Conservation (phyloP, 805 yeast species). For the Maudiozyma serrabonitensis region DNA sequence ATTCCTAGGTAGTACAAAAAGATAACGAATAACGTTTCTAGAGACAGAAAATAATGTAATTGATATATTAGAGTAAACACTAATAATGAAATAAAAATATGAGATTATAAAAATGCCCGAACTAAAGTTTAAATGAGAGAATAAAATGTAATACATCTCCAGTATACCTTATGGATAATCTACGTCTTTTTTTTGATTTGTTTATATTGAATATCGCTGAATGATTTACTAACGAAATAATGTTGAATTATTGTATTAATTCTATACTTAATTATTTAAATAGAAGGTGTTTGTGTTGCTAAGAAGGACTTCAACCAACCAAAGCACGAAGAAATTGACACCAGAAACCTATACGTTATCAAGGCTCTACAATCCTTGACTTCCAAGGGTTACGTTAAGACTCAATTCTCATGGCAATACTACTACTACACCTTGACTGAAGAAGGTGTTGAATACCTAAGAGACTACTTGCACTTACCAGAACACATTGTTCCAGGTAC, state of each 20-base stretch:
- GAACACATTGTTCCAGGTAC: slow-evolving; percentile 98
- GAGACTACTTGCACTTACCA: slow-evolving; percentile 97
- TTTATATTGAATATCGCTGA: neutral
- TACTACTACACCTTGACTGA: slow-evolving; percentile 99
- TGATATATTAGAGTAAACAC: too few relatives aligned
- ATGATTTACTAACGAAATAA: slow-evolving; percentile 18
- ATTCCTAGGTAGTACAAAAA: too few relatives aligned
- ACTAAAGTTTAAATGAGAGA: too few relatives aligned
- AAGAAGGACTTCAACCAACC: slow-evolving; percentile 97
- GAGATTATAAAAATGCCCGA: too few relatives aligned
- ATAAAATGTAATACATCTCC: too few relatives aligned
- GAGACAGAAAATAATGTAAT: too few relatives aligned
- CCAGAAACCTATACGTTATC: slow-evolving; percentile 95
- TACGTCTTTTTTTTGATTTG: too few relatives aligned
- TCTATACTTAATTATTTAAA: slow-evolving; percentile 10
- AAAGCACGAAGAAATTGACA: slow-evolving; percentile 95
- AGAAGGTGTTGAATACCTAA: slow-evolving; percentile 97
- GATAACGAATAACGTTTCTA: too few relatives aligned
- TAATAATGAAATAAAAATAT: too few relatives aligned
- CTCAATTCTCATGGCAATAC: slow-evolving; percentile 99
- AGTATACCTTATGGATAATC: too few relatives aligned
- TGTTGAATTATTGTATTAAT: neutral
- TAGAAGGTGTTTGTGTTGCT: slow-evolving; percentile 99
- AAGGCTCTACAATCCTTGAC: slow-evolving; percentile 99
- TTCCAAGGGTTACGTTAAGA: slow-evolving; percentile 98